Evolutionary conservation across 2,329 filamentous ascomycete species (phyloP).

Genomic region (Monilinia laxa): DNA sequence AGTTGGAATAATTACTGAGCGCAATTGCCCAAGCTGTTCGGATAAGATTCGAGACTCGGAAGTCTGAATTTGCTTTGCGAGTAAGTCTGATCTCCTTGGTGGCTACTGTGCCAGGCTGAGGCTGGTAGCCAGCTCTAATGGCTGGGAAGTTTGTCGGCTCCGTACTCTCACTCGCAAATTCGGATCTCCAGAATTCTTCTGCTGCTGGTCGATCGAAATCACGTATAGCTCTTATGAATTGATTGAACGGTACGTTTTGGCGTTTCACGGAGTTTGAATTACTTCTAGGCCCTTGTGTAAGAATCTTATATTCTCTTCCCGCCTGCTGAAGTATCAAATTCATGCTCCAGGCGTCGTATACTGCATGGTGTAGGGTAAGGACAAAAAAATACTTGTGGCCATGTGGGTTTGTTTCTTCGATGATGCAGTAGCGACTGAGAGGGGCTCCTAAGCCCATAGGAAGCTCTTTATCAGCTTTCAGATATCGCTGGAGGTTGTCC

Average conservation of each 20-base stretch:
- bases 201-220: constrained; percentile 44
- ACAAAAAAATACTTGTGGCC: constrained; percentile 44
- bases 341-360: constrained; percentile 58
- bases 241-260: constrained; percentile 32
- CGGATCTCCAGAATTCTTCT: constrained; percentile 49
- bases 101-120: not conserved
- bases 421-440: constrained; percentile 13
- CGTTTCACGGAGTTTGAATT: constrained; percentile 34
- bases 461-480: constrained; percentile 7
- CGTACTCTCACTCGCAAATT: constrained; percentile 46
- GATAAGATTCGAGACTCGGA: constrained; percentile 31
- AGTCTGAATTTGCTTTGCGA: constrained; percentile 15
- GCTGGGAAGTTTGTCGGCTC: constrained; percentile 48
- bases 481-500: constrained; percentile 29
- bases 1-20: constrained; percentile 43
- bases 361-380: constrained; percentile 55
- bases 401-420: constrained; percentile 22
- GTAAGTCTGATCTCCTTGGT: not conserved
- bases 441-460: constrained; percentile 4
- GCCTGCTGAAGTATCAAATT: constrained; percentile 40
- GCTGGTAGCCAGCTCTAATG: not conserved
- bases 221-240: constrained; percentile 50
- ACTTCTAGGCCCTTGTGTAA: constrained; percentile 30
- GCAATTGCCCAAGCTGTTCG: constrained; percentile 45
- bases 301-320: constrained; percentile 23